These are phyloP conservation scores for Asterophora lycoperdoides DNA, from an alignment of 768 basidiomycete species.

Conservation along the genomic window DNA sequence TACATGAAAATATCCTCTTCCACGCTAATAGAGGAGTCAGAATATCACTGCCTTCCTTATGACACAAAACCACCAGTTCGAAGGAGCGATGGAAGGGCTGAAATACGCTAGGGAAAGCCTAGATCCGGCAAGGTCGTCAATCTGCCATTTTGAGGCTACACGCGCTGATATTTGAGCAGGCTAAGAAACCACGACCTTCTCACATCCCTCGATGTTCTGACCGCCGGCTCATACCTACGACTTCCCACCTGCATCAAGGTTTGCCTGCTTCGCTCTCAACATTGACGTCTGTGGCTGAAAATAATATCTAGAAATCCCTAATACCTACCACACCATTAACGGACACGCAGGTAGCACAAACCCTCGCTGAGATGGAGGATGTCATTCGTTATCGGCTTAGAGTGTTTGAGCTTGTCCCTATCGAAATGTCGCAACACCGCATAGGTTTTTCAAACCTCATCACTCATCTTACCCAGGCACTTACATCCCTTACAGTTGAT, in stretches of 20 bases:
- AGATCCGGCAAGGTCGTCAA: constrained; percentile 68
- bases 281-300: constrained; percentile 6
- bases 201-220: constrained; percentile 86
- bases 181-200: constrained; percentile 91
- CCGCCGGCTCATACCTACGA: constrained; percentile 79
- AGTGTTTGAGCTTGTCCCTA: constrained; percentile 73
- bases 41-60: constrained; percentile 86
- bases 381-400: constrained; percentile 76
- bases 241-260: constrained; percentile 83
- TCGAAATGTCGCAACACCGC: constrained; percentile 70
- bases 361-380: constrained; percentile 69
- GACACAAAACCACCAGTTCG: constrained; percentile 82
- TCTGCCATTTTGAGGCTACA: not conserved
- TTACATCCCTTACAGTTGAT: constrained; percentile 42
- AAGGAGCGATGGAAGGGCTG: constrained; percentile 58
- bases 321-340: constrained; percentile 63
- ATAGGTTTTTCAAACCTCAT: constrained; percentile 42
- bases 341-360: constrained; percentile 60
- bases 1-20: not conserved
- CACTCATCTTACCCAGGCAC: not conserved
- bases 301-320: constrained; percentile 54
- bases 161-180: constrained; percentile 25
- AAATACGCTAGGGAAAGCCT: constrained; percentile 64
- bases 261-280: constrained; percentile 6
- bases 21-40: constrained; percentile 32